Evolutionary conservation across 179 eudicot species (phyloP).

Genomic region (Spergularia azorica): DNA sequence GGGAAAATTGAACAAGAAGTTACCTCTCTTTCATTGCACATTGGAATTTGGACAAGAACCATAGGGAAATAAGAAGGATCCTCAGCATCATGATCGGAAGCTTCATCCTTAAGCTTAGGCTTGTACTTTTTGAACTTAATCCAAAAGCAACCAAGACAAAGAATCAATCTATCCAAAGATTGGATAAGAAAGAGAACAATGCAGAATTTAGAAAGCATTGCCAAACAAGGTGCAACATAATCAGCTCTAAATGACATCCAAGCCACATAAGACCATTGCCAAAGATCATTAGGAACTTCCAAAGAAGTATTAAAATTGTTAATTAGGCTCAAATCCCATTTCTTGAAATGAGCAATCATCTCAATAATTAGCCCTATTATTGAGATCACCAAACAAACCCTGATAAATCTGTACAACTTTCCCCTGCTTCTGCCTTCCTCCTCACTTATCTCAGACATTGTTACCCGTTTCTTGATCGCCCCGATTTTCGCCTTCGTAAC

Average conservation of each 20-base stretch:
- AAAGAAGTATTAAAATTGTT: conserved; percentile 15
- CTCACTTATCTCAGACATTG: conserved; percentile 42
- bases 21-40: conserved; percentile 86
- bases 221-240: conserved; percentile 54
- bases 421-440: conserved; percentile 59
- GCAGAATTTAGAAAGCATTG: conserved; percentile 47
- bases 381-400: conserved; percentile 50
- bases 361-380: conserved; percentile 55
- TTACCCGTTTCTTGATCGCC: conserved; percentile 53
- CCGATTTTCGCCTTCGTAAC: conserved; percentile 25
- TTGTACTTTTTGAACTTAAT: conserved; percentile 51
- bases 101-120: conserved; percentile 38
- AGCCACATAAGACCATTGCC: conserved; percentile 57
- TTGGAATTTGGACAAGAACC: conserved; percentile 81
- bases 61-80: conserved; percentile 51
- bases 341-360: conserved; percentile 56
- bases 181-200: conserved; percentile 60
- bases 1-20: neutral
- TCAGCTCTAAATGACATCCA: conserved; percentile 62
- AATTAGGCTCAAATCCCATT: conserved; percentile 57
- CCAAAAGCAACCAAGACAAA: conserved; percentile 69
- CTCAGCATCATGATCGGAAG: conserved; percentile 38
- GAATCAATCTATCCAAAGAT: conserved; percentile 58
- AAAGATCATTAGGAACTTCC: conserved; percentile 40
- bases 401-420: conserved; percentile 59